phyloP scores from a whole-genome alignment of 2,329 filamentous ascomycete species.

The Sphaceloma murrayae region DNA sequence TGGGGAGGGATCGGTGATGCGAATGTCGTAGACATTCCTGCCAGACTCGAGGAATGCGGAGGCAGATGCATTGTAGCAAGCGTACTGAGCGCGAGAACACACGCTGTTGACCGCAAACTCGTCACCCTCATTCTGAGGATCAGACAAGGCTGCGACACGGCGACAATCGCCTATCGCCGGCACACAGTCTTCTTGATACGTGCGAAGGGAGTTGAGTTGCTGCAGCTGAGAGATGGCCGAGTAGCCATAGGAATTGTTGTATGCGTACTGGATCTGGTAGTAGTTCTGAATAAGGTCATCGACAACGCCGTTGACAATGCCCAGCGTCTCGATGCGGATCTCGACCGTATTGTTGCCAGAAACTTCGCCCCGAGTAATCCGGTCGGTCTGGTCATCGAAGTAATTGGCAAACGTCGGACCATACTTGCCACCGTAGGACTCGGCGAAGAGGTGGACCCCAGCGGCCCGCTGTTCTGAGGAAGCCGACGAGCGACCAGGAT shows the following conservation, averaged over 20 bases:
- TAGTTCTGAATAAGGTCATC: slow-evolving; percentile 54
- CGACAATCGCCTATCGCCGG: slow-evolving; percentile 43
- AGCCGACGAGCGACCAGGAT: slow-evolving; percentile 33
- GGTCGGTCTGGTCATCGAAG: slow-evolving; percentile 18
- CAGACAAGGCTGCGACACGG: slow-evolving; percentile 25
- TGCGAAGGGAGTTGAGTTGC: slow-evolving; percentile 36
- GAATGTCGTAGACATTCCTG: slow-evolving; percentile 44
- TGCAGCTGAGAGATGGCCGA: slow-evolving; percentile 46
- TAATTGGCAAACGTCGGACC: slow-evolving; percentile 25
- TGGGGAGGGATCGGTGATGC: slow-evolving; percentile 40
- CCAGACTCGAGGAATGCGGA: slow-evolving; percentile 20
- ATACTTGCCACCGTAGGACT: slow-evolving; percentile 48
- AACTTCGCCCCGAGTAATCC: slow-evolving; percentile 33
- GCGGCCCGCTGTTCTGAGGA: slow-evolving; percentile 29
- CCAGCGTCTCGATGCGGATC: slow-evolving; percentile 53
- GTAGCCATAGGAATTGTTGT: slow-evolving; percentile 58
- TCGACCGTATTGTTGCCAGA: slow-evolving; percentile 45
- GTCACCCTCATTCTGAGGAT: slow-evolving; percentile 30
- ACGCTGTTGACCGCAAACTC: slow-evolving; percentile 26
- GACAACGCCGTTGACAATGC: slow-evolving; percentile 62
- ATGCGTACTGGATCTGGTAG: slow-evolving; percentile 48
- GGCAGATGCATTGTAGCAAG: slow-evolving; percentile 22
- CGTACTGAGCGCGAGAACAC: slow-evolving; percentile 24
- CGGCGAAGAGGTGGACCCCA: slow-evolving; percentile 53
- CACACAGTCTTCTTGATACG: slow-evolving; percentile 27